Base-by-base conservation (phyloP, 257 asterid genomes). In the Haberlea rhodopensis region DNA sequence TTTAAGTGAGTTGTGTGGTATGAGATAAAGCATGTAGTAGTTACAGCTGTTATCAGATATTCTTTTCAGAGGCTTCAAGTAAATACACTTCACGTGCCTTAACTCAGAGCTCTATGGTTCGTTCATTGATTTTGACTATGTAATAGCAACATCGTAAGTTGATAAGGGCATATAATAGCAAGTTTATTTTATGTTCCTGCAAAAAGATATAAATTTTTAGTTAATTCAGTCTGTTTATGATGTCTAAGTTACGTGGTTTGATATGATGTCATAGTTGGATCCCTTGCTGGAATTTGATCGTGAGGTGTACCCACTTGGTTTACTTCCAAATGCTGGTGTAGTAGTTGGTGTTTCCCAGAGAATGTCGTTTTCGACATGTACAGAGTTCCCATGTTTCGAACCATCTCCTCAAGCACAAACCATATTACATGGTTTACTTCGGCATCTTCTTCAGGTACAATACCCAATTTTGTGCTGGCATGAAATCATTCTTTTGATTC, bases 331-430 rank as follows among this genome's bases (percentile, higher is more conserved):
- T 71, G 94, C 95, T 28, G 99, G 99, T 63, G 96, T 94, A 57
- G 97, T 94, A 61, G 99, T 94, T 76, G 99, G 99, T 60, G 97
- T 90, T 69, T 87, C 95, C 69, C 99, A 94, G 83, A 87, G 97
- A 84, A 82, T 94, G 95, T 94, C 99, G 49, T 90, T 90, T 83
- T 90, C 97, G 58, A 91, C 97, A 61, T 86, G 95, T 73, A 90
- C 97, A 15, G 99, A 94, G 86, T 94, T 94, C 78, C 99, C 99
- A 53, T 94, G 97, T 85, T 90, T 90, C 76, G 97, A 94, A 87
- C 97, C 97, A 1, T 82, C 95, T 62, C 97, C 99, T 62, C 99
- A 94, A 82, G 97, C 97, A 34, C 99, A 94, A 76, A 94, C 99
- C 72, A 90, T 94, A 74, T 81, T 94, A 75, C 99, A 94, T 82